Percentiles rank a stretch among this genome's conserved stretches.
Evolutionary conservation across 306 rosid species (phyloP).

Genomic region (Cucumis hystrix): DNA sequence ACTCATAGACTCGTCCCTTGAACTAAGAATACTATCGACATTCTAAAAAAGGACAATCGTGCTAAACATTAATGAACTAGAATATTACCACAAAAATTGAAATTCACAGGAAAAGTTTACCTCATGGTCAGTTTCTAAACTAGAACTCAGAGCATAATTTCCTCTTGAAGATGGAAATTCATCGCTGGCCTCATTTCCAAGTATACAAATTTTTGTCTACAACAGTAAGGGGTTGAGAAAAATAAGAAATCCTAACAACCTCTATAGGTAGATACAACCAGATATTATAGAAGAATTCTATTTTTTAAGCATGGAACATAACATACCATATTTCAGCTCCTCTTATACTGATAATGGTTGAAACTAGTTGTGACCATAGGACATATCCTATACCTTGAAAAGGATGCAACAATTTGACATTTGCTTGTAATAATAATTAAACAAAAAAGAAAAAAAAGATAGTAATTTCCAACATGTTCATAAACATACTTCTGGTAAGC

Average conservation of each 20-base stretch:
- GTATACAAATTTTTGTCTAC: too few relatives aligned
- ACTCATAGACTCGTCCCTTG: conserved; percentile 24
- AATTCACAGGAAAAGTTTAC: conserved; percentile 25
- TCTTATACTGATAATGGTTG: neutral
- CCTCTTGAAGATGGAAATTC: conserved; percentile 23
- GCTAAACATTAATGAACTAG: neutral
- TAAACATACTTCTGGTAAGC: conserved; percentile 61
- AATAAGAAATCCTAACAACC: neutral
- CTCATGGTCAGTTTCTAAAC: conserved; percentile 30
- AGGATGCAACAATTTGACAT: neutral
- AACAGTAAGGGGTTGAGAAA: too few relatives aligned
- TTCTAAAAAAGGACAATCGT: conserved; percentile 27
- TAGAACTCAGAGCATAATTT: conserved; percentile 16
- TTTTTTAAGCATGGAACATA: neutral
- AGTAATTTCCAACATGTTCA: neutral
- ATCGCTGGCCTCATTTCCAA: conserved; percentile 28
- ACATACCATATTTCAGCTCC: neutral
- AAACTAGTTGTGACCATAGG: neutral
- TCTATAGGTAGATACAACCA: neutral
- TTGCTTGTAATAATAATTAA: neutral
- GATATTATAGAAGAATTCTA: neutral
- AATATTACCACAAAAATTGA: conserved; percentile 7
- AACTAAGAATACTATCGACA: conserved; percentile 17
- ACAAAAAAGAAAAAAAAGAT: neutral
- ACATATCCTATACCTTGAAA: neutral